These are phyloP conservation scores for Huntiella decipiens DNA, from an alignment of 2,329 filamentous ascomycete species.

Conservation along the genomic window DNA sequence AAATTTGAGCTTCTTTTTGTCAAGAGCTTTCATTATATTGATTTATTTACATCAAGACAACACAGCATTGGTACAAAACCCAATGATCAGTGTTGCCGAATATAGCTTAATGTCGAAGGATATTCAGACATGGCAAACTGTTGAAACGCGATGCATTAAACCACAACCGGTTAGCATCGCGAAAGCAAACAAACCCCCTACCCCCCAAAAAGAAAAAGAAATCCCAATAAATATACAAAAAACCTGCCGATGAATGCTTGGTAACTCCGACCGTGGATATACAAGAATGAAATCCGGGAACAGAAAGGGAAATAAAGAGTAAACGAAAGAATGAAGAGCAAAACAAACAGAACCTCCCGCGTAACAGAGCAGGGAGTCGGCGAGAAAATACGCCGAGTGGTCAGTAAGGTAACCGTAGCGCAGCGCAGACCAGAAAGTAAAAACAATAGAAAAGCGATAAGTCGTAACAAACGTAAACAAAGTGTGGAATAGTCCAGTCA, in stretches of 20 bases:
- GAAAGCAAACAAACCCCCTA: not conserved
- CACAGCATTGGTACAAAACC: no score
- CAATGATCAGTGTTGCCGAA: not conserved
- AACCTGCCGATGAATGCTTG: not conserved
- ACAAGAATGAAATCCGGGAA: not conserved
- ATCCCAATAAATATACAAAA: conserved; percentile 1
- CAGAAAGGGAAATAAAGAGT: not conserved
- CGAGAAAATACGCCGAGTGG: not conserved
- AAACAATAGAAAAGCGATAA: conserved; percentile 1
- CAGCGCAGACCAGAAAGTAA: not conserved
- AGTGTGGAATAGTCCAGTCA: not conserved
- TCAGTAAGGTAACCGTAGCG: not conserved
- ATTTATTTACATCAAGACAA: no score
- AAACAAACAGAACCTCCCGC: not conserved
- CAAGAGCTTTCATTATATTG: no score
- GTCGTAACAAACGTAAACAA: conserved; percentile 1
- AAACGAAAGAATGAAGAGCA: not conserved
- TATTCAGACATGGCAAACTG: not conserved
- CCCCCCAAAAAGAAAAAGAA: not conserved
- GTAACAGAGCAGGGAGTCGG: not conserved
- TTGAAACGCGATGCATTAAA: not conserved
- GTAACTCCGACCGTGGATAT: not conserved
- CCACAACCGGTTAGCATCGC: conserved; percentile 6
- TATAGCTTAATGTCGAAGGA: not conserved
- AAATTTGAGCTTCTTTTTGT: no score